Percentiles rank a stretch among this genome's conserved stretches.
These are phyloP conservation scores for Phialophora expanda DNA, from an alignment of 2,329 filamentous ascomycete genomes.

Conservation along the genomic window DNA sequence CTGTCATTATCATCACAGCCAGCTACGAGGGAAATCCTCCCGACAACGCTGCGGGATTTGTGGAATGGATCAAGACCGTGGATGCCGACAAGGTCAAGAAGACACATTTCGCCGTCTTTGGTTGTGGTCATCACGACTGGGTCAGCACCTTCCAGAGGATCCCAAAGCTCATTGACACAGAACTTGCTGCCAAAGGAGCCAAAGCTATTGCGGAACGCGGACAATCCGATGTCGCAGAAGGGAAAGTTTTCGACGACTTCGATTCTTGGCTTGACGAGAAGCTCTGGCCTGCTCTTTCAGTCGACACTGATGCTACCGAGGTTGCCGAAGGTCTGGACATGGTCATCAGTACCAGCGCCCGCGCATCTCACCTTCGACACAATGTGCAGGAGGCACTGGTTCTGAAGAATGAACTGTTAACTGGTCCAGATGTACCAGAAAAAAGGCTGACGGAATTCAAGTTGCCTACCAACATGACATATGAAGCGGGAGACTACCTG, in stretches of 20 bases:
- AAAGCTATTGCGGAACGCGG: conserved; percentile 54
- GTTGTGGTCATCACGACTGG: conserved; percentile 65
- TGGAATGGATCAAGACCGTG: conserved; percentile 66
- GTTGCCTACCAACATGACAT: conserved; percentile 68
- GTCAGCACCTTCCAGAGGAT: conserved; percentile 68
- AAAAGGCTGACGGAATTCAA: conserved; percentile 72
- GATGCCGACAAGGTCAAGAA: conserved; percentile 59
- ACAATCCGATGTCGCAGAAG: conserved; percentile 61
- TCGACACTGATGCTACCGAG: conserved; percentile 37
- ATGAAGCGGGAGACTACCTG: conserved; percentile 77
- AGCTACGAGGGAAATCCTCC: conserved; percentile 77
- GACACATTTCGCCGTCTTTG: conserved; percentile 71
- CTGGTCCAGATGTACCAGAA: conserved; percentile 55
- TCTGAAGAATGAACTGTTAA: conserved; percentile 59
- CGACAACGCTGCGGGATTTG: conserved; percentile 72
- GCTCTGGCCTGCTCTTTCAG: conserved; percentile 58
- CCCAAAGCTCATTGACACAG: conserved; percentile 65
- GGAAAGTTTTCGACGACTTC: conserved; percentile 72
- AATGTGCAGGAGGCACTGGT: conserved; percentile 68
- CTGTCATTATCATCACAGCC: conserved; percentile 70
- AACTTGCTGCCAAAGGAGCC: conserved; percentile 59
- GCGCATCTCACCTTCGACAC: conserved; percentile 65
- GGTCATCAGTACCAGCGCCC: conserved; percentile 58
- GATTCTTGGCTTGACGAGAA: conserved; percentile 69
- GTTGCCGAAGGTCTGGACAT: conserved; percentile 53